Base-by-base conservation (phyloP, 2,329 filamentous ascomycete genomes). In the Hypoxylon sp. region DNA sequence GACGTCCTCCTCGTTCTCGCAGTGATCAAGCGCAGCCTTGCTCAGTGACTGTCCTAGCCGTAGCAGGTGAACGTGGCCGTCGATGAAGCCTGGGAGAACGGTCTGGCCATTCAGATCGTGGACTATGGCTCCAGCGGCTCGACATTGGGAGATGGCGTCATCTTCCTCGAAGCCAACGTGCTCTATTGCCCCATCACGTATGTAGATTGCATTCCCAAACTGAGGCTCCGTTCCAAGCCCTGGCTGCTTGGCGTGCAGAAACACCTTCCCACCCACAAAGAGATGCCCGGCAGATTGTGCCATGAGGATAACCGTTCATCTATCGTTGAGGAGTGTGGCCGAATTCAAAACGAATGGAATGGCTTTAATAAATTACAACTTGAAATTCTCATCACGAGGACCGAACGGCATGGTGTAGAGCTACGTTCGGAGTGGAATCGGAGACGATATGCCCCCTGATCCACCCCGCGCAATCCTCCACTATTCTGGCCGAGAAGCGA, bases 1-100 rank as follows among this genome's bases (percentile, higher is more conserved):
- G 33, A 88, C 86, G 24, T 87, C 85, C 0, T 78, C 78, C 1
- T 86, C 72, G 48, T 76, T 79, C 65, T 79, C 80, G 72, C 85
- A 86, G 14, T 78, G 75, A 18, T 83, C 80, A 1, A 88, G 75
- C 20, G 78, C 76, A 18, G 85, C 77, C 71, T 87, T 87, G 26
- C 78, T 80, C 16, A 87, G 78, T 0, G 84, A 82, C 65, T 86
- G 84, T 1, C 85, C 85, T 0, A 86, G 78, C 8, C 85, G 77
- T 0, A 87, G 78, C 8, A 88, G 78, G 70, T 88, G 85, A 75
- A 86, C 80, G 64, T 88, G 85, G 4, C 83, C 84, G 62, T 88
- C 85, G 38, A 87, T 82, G 75, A 88, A 87, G 12, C 85, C 81
- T 0, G 85, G 85, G 1, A 87, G 77, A 2, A 87, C 76, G 1